phyloP scores from a whole-genome alignment of 352 stramenopile genomes.

The Globisporangium rhizosaccharum region DNA sequence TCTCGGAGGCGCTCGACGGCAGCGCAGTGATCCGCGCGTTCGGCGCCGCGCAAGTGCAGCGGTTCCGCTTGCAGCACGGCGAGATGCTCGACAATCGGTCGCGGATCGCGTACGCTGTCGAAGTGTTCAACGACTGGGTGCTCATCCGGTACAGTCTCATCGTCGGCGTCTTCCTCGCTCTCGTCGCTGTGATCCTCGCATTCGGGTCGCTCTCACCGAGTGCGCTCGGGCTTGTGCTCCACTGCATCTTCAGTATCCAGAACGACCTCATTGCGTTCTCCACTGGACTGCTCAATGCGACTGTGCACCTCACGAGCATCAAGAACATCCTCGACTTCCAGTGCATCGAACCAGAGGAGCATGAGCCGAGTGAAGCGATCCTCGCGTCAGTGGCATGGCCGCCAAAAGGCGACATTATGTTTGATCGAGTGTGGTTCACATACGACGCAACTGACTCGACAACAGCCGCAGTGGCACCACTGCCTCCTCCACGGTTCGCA shows the following conservation, averaged over 20 bases:
- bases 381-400: slow-evolving; percentile 48
- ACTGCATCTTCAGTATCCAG: slow-evolving; percentile 36
- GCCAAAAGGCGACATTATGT: slow-evolving; percentile 24
- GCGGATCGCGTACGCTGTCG: slow-evolving; percentile 17
- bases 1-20: slow-evolving; percentile 34
- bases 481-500: not conserved
- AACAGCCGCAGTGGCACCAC: no score
- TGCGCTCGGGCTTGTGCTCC: slow-evolving; percentile 33
- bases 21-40: slow-evolving; percentile 34
- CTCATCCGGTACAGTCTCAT: slow-evolving; percentile 22
- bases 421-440: slow-evolving; percentile 29
- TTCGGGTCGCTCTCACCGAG: slow-evolving; percentile 19
- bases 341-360: slow-evolving; percentile 45
- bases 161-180: slow-evolving; percentile 26
- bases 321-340: slow-evolving; percentile 41
- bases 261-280: slow-evolving; percentile 31
- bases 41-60: slow-evolving; percentile 22
- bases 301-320: slow-evolving; percentile 33
- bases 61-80: slow-evolving; percentile 24
- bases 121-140: slow-evolving; percentile 31
- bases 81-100: slow-evolving; percentile 26
- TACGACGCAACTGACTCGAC: slow-evolving; percentile 16
- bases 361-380: slow-evolving; percentile 4
- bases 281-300: slow-evolving; percentile 25
- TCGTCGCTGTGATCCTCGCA: slow-evolving; percentile 25